A percentile compares a stretch with the other conserved stretches of the same genome.
These are phyloP conservation scores for Capniomyces stellatus DNA, from an alignment of 371 early-diverging fungal species.

Conservation along the genomic window DNA sequence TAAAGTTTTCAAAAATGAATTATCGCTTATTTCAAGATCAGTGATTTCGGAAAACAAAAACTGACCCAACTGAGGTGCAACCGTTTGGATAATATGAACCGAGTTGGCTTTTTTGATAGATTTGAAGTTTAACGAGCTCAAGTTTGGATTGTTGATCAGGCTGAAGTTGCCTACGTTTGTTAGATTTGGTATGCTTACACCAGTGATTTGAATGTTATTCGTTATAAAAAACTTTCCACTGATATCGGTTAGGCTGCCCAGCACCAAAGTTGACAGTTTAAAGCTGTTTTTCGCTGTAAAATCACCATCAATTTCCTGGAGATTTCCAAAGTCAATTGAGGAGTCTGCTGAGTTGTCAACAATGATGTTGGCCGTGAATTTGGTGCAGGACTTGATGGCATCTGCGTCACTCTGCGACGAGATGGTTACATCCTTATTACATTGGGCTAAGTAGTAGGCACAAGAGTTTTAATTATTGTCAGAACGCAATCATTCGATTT, in stretches of 20 bases:
- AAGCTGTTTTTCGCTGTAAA: not conserved
- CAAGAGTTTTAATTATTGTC: too few relatives aligned
- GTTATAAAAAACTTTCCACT: not conserved
- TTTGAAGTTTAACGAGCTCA: not conserved
- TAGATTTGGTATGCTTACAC: not conserved
- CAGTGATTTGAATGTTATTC: not conserved
- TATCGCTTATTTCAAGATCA: not conserved
- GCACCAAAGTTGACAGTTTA: not conserved
- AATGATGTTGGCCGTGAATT: not conserved
- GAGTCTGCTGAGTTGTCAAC: not conserved
- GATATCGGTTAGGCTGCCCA: not conserved
- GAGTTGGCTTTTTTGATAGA: not conserved
- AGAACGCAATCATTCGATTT: too few relatives aligned
- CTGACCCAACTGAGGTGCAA: not conserved
- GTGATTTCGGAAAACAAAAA: not conserved
- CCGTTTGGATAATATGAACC: not conserved
- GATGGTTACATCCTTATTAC: not conserved
- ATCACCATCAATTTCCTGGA: not conserved
- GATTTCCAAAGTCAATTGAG: not conserved
- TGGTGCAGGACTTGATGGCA: not conserved
- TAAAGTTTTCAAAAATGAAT: constrained; percentile 1
- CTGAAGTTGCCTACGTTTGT: not conserved
- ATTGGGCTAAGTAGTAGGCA: constrained; percentile 2
- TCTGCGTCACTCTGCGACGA: not conserved
- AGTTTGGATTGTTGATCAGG: not conserved